Conservation (phyloP, 768 basidiomycete species). For the Termitomyces sp. region DNA sequence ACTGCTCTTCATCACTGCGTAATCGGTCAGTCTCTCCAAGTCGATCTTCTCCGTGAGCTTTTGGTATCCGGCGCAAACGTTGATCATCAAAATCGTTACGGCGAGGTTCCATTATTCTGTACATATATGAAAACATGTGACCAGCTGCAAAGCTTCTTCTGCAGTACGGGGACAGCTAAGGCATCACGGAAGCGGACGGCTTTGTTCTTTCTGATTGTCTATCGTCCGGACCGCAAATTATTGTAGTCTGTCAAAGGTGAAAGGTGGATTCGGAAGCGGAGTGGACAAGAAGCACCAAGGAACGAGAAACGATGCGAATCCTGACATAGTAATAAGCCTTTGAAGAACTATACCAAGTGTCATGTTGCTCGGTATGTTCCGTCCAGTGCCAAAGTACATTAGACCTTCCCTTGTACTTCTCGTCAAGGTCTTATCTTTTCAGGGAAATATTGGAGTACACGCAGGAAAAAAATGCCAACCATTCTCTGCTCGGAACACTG, state of each 20-base stretch:
- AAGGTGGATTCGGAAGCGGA: conserved; percentile 43
- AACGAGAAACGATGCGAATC: conserved; percentile 42
- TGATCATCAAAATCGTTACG: conserved; percentile 44
- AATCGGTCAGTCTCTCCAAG: conserved; percentile 18
- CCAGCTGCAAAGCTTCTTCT: conserved; percentile 38
- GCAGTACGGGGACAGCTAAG: conserved; percentile 44
- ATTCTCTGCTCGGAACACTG: conserved; percentile 36
- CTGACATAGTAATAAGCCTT: conserved; percentile 19
- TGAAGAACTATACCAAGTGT: conserved; percentile 43
- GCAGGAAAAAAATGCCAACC: conserved; percentile 44
- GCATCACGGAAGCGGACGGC: conserved; percentile 35
- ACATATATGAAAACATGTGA: conserved; percentile 26
- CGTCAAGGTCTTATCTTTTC: background rate
- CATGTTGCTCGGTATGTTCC: conserved; percentile 48
- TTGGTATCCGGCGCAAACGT: conserved; percentile 44
- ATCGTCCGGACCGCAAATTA: conserved; percentile 36
- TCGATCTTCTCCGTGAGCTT: conserved; percentile 31
- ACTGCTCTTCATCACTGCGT: conserved; percentile 47
- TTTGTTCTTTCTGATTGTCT: conserved; percentile 26
- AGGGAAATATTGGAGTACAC: conserved; percentile 44
- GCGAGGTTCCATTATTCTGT: conserved; percentile 35
- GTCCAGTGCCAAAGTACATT: conserved; percentile 47
- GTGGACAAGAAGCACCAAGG: conserved; percentile 34
- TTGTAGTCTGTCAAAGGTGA: conserved; percentile 36
- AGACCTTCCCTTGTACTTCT: background rate